Conservation (phyloP, 108 stramenopile genomes). For the Cyclotella cryptica region DNA sequence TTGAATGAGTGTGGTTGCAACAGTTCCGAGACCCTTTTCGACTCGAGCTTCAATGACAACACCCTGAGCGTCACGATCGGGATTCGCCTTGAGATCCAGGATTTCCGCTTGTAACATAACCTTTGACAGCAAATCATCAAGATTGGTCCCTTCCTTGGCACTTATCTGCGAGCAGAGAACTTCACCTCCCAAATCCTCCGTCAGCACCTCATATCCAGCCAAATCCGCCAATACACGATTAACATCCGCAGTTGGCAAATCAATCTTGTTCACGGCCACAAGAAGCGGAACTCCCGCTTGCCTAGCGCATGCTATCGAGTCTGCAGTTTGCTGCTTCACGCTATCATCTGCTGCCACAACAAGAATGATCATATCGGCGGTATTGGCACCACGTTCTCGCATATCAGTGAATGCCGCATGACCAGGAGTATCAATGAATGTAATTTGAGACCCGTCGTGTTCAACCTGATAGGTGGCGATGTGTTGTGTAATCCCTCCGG, state of each 20-base stretch:
- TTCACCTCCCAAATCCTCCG: slow-evolving; percentile 96
- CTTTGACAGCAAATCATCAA: slow-evolving; percentile 94
- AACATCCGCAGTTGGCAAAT: slow-evolving; percentile 89
- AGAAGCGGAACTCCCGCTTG: slow-evolving; percentile 95
- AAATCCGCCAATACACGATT: slow-evolving; percentile 86
- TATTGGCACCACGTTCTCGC: slow-evolving; percentile 96
- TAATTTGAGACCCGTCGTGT: slow-evolving; percentile 79
- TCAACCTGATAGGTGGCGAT: slow-evolving; percentile 94
- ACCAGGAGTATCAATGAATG: slow-evolving; percentile 99
- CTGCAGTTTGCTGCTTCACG: slow-evolving; percentile 97
- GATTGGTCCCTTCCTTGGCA: slow-evolving; percentile 90
- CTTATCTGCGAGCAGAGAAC: slow-evolving; percentile 91
- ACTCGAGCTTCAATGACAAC: slow-evolving; percentile 94
- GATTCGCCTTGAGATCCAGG: slow-evolving; percentile 92
- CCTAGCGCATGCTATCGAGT: slow-evolving; percentile 94
- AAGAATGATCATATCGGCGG: slow-evolving; percentile 98
- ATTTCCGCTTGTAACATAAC: slow-evolving; percentile 96
- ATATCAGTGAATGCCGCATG: slow-evolving; percentile 98
- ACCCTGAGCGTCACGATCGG: slow-evolving; percentile 88
- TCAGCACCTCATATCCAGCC: slow-evolving; percentile 89
- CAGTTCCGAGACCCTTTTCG: slow-evolving; percentile 92
- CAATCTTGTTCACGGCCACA: slow-evolving; percentile 98
- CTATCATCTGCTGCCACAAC: slow-evolving; percentile 99
- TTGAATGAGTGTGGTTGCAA: slow-evolving; percentile 94
- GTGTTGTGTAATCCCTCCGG: slow-evolving; percentile 99